Conservation (phyloP, 2,329 filamentous ascomycete species). For the Reticulascus tulasneorum region DNA sequence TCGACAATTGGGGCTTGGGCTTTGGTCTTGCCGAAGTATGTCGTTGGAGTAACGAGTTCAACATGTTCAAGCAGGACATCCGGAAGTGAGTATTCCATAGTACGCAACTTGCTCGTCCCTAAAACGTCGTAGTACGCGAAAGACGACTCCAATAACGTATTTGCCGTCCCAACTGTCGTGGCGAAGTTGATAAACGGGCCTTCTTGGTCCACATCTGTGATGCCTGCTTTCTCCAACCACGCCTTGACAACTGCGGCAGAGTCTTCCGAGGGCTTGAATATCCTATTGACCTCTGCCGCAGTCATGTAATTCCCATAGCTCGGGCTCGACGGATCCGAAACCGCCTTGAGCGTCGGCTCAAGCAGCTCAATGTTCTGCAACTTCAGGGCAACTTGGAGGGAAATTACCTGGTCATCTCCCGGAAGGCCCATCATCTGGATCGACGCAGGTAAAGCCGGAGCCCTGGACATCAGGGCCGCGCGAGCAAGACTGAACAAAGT, state of each 20-base stretch:
- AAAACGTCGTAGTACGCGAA: constrained; percentile 37
- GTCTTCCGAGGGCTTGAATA: constrained; percentile 18
- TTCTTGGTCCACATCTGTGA: constrained; percentile 13
- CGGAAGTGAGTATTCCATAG: constrained; percentile 22
- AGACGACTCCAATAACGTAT: constrained; percentile 35
- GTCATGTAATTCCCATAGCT: constrained; percentile 22
- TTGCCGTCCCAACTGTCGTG: constrained; percentile 29
- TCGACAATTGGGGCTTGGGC: constrained; percentile 2
- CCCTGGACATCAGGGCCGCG: constrained; percentile 15
- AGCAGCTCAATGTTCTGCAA: constrained; percentile 20
- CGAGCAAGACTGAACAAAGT: constrained; percentile 4
- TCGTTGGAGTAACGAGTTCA: constrained; percentile 42
- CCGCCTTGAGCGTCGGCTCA: constrained; percentile 18
- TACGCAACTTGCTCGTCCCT: constrained; percentile 28
- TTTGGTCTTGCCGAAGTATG: constrained; percentile 36
- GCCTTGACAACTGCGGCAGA: constrained; percentile 16
- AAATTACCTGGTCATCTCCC: constrained; percentile 12
- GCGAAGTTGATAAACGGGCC: constrained; percentile 26
- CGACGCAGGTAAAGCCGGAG: constrained; percentile 8
- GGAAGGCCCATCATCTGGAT: constrained; percentile 13
- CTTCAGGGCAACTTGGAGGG: constrained; percentile 16
- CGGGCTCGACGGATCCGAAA: constrained; percentile 20
- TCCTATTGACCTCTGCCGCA: constrained; percentile 17
- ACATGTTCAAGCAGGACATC: constrained; percentile 33
- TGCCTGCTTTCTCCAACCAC: constrained; percentile 17